Base-by-base conservation (phyloP, 306 rosid species). In the Ormosia emarginata region DNA sequence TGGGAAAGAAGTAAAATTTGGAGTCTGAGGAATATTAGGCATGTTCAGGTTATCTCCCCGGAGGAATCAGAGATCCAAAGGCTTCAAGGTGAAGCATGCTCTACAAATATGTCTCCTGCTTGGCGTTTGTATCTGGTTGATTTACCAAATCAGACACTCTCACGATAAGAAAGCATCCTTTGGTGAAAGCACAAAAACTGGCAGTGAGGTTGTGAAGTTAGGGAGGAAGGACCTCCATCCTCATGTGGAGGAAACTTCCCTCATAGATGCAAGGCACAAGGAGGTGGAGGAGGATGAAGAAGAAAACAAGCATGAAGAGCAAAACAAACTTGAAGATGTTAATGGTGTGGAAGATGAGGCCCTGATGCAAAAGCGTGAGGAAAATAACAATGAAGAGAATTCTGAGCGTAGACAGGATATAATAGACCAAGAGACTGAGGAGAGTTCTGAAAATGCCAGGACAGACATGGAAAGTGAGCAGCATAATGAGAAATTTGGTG, bases 41-140 rank as follows among this genome's bases (percentile, higher is more conserved):
- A 95, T 95, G 99, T 87, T 93, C 82, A 92, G 43, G 88, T 83
- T 78, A 68, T 91, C 99, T 6, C 97, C 98, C 32, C 88, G 95
- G 74, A 88, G 99, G 84, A 87, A 44, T 71, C 88, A 74, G 49
- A 93, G 96, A 92, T 85, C 92, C 39, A 90, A 83, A 85, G 99
- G 98, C 77, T 88, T 93, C 81, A 95, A 92, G 87, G 98, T 95
- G 86, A 95, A 93, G 89, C 99, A 93, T 89, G 98, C 91, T 57
- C 76, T 95, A 66, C 99, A 95, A 50, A 55, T 92, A 65, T 80
- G 78, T 74, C 79, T 95, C 80, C 78, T 93, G 79, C 65, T 85
- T 78, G 98, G 94, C 30, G 92, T 93, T 67, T 84, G 96, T 80
- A 36, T 90, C 77, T 95, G 99, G 99, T 87, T 95, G 44, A 90